These are phyloP conservation scores for Castanopsis chinensis DNA, from an alignment of 306 rosid genomes.

Conservation along the genomic window DNA sequence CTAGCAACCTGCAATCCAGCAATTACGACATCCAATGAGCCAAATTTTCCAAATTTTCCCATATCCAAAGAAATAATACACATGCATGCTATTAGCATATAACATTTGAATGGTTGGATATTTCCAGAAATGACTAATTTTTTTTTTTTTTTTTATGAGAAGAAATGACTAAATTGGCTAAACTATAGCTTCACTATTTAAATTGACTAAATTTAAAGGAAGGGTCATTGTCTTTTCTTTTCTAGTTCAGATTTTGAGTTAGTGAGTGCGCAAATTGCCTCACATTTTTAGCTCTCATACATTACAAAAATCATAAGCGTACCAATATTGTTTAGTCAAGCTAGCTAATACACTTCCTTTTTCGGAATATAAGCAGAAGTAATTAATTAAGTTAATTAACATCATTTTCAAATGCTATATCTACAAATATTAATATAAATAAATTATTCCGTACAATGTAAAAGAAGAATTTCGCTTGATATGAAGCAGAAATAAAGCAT, in stretches of 20 bases:
- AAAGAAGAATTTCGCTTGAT: too few species aligned
- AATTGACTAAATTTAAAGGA: too few species aligned
- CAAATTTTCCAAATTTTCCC: conserved; percentile 23
- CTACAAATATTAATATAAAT: not conserved
- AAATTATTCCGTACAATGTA: too few species aligned
- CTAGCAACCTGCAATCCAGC: conserved; percentile 46
- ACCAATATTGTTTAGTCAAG: too few species aligned
- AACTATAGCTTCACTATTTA: not conserved
- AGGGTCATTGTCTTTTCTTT: not conserved
- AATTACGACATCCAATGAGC: conserved; percentile 29
- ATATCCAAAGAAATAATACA: not conserved
- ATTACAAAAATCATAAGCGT: too few species aligned
- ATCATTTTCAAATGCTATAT: not conserved
- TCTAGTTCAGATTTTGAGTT: not conserved
- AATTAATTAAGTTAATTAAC: not conserved
- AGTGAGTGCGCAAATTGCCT: not conserved
- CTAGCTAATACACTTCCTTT: not conserved
- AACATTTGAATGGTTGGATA: not conserved
- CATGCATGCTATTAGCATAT: not conserved
- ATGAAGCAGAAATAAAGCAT: not conserved
- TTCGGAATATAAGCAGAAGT: not conserved
- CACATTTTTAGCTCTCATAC: not conserved
- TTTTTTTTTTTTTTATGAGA: too few species aligned
- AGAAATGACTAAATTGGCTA: not conserved
- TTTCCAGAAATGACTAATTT: not conserved